These are phyloP conservation scores for Phoenix roebelenii DNA, from an alignment of 176 grass and related monocot species.

Conservation along the genomic window DNA sequence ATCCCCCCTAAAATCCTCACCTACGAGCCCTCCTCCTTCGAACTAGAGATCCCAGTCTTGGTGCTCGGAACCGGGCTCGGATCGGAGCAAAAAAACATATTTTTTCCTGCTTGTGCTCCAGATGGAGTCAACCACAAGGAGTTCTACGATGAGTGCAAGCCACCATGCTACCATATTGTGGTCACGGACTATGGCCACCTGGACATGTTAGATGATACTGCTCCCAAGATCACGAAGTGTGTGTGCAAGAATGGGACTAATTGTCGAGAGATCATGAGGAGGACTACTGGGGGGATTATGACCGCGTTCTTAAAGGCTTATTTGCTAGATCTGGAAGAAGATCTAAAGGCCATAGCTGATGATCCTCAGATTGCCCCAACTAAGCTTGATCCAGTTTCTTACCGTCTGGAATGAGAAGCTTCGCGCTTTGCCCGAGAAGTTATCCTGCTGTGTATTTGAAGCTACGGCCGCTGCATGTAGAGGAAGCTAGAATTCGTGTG, in stretches of 20 bases:
- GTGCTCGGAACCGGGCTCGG: conserved; percentile 47
- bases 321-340: conserved; percentile 11
- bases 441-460: no score
- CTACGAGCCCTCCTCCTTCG: conserved; percentile 31
- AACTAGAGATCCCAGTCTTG: conserved; percentile 22
- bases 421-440: no score
- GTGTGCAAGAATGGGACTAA: conserved; percentile 40
- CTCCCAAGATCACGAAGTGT: conserved; percentile 24
- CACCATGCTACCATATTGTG: conserved; percentile 47
- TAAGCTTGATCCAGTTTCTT: conserved; percentile 25
- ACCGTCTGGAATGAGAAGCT: no score
- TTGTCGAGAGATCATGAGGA: conserved; percentile 44
- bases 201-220: conserved; percentile 44
- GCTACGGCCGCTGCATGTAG: no score
- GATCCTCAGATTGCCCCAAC: conserved; percentile 27
- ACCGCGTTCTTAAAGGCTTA: conserved; percentile 37
- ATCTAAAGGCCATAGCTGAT: conserved; percentile 30
- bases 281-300: conserved; percentile 30
- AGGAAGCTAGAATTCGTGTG: no score
- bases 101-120: conserved; percentile 41
- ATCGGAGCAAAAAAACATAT: conserved; percentile 26
- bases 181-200: conserved; percentile 48
- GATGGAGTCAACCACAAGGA: conserved; percentile 38
- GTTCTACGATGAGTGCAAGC: conserved; percentile 42
- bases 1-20: conserved; percentile 38